Conservation (phyloP, 257 asterid species). For the Coffea eugenioides region DNA sequence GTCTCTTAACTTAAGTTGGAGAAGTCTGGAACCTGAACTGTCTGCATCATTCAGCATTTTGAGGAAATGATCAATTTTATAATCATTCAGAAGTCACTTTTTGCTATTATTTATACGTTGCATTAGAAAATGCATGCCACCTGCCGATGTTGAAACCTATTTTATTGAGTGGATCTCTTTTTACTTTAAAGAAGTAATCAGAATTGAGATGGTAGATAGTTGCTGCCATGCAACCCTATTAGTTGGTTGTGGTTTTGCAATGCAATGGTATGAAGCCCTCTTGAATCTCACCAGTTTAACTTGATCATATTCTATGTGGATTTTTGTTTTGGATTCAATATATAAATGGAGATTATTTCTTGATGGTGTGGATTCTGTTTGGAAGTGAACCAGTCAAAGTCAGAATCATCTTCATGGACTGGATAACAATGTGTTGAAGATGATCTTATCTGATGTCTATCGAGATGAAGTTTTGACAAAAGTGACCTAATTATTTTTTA, state of each 20-base stretch:
- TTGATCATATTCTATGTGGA: background rate
- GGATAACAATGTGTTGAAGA: background rate
- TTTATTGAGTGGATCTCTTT: background rate
- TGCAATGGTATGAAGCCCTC: background rate
- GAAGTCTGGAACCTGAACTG: background rate
- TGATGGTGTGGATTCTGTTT: background rate
- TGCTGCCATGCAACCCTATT: background rate
- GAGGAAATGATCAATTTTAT: background rate
- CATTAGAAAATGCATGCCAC: background rate
- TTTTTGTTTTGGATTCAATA: background rate
- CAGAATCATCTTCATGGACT: background rate
- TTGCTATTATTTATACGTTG: background rate
- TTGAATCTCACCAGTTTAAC: background rate
- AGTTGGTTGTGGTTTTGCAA: slow-evolving; percentile 2
- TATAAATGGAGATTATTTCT: background rate
- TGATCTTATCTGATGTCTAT: background rate
- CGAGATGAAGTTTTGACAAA: background rate
- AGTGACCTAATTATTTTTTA: background rate
- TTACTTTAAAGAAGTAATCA: background rate
- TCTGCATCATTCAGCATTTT: background rate
- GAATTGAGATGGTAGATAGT: background rate
- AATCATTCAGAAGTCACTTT: background rate
- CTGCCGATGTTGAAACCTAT: background rate
- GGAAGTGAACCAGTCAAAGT: background rate
- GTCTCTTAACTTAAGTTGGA: background rate